Evolutionary conservation across 2,329 filamentous ascomycete genomes (phyloP).

Genomic region (Tricladium varicosporioides): DNA sequence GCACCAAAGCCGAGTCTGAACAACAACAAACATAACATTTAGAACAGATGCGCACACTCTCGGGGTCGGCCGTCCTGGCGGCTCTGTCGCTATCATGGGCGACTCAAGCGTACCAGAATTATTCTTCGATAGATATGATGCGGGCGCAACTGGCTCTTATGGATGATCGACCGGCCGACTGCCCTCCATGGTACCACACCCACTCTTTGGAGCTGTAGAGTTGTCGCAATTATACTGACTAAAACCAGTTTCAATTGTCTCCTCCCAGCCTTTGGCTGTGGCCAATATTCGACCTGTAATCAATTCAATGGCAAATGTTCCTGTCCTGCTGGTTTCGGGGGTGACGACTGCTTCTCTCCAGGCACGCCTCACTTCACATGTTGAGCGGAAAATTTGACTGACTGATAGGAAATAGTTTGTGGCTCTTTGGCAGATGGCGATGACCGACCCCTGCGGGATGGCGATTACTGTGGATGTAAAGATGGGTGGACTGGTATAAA

Average conservation of each 20-base stretch:
- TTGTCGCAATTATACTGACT: constrained; percentile 16
- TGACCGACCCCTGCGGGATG: constrained; percentile 72
- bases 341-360: constrained; percentile 87
- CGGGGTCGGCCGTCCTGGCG: constrained; percentile 25
- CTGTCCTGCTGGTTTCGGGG: constrained; percentile 89
- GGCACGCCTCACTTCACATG: constrained; percentile 42
- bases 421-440: constrained; percentile 80
- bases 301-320: constrained; percentile 88
- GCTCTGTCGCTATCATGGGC: constrained; percentile 42
- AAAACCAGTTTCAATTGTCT: constrained; percentile 88
- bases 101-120: constrained; percentile 49
- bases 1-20: constrained; percentile 14
- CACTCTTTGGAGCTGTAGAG: too few species aligned
- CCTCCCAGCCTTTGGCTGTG: constrained; percentile 84
- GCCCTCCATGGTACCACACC: constrained; percentile 66
- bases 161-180: constrained; percentile 71
- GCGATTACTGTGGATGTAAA: constrained; percentile 76
- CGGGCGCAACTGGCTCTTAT: constrained; percentile 68
- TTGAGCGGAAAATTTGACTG: constrained; percentile 1
- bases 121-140: constrained; percentile 58
- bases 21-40: constrained; percentile 1
- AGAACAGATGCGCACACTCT: constrained; percentile 25
- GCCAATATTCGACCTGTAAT: constrained; percentile 88
- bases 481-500: constrained; percentile 97
- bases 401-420: constrained; percentile 56